A percentile compares a stretch with the other conserved stretches of the same genome.
phyloP scores from a whole-genome alignment of 768 basidiomycete genomes.

The Kwoniella shandongensis region DNA sequence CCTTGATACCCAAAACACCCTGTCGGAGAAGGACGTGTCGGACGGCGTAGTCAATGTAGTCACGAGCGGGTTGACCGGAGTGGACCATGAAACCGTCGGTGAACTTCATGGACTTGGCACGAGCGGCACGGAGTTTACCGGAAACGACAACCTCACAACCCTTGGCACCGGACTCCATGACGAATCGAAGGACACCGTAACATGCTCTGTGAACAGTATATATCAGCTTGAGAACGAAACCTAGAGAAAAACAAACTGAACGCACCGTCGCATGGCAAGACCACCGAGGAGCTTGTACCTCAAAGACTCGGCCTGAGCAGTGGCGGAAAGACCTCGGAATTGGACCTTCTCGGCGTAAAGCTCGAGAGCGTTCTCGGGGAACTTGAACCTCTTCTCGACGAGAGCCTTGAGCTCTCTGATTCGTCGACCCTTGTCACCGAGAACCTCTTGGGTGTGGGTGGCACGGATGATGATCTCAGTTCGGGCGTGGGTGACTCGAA shows the following conservation, averaged over 20 bases:
- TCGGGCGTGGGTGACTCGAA: constrained; percentile 97
- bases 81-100: constrained; percentile 87
- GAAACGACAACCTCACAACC: constrained; percentile 99
- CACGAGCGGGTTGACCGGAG: constrained; percentile 93
- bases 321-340: constrained; percentile 94
- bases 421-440: constrained; percentile 98
- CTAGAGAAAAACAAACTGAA: constrained; percentile 33
- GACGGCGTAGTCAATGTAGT: constrained; percentile 97
- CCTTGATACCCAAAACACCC: constrained; percentile 99
- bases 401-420: constrained; percentile 97
- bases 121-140: constrained; percentile 98
- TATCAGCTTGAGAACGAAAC: too few relatives aligned
- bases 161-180: constrained; percentile 99
- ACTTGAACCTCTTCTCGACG: constrained; percentile 99
- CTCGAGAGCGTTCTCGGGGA: constrained; percentile 97
- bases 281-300: constrained; percentile 99
- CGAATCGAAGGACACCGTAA: constrained; percentile 99
- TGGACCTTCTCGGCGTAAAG: constrained; percentile 99
- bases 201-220: constrained; percentile 65
- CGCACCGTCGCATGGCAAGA: constrained; percentile 94
- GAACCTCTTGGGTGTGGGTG: constrained; percentile 92
- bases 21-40: constrained; percentile 97
- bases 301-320: constrained; percentile 97
- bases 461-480: constrained; percentile 99
- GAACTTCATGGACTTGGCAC: constrained; percentile 99